Base-by-base conservation (phyloP, 1,284 basidiomycete genomes). In the Rhodotorula sp. region DNA sequence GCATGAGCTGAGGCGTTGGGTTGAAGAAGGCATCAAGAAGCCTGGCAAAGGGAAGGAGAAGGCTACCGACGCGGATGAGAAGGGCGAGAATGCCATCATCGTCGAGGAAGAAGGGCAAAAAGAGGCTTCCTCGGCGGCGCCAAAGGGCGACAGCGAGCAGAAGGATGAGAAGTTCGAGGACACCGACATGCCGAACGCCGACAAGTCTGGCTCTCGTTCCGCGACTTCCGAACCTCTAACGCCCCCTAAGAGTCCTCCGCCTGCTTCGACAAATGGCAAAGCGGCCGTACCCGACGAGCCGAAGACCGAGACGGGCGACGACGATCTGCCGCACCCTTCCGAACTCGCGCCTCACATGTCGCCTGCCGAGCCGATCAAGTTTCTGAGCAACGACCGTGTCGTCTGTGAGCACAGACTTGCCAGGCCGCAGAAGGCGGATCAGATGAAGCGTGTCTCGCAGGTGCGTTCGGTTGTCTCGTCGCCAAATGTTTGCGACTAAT, bases 401-500 rank as follows among this genome's bases (percentile, higher is more conserved):
- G 70, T 86, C 20, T 91, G 90, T 72, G 76, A 74, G 36, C 90
- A 91, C 77, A 84, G 83, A 22, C 78, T 74, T 39, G 81, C 90
- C 29, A 82, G 88, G 79, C 88, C 88, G 19, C 76, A 77, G 30
- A 86, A 85, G 76, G 83, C 84, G 1, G 76, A 77, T 59, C 81
- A 85, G 70, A 88, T 91, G 85, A 91, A 91, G 77, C 84, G 86
- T 63, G 84, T 92, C 49, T 81, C 78, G 49, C 75, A 61, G 51
- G 60, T 61, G 24, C 49, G 51, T 27, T 19, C 19, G 30, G 13
- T 22, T 6, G 34, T 4, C 17, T 24, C 53, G 11, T 24, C 36
- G n/a, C 19, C 9, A 1, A 0, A 6, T 2, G 15, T n/a, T n/a
- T 15, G 39, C 39, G 7, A 17, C 49, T 30, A 2, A 20, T 8